Conservation (phyloP, 176 grass and related monocot species). For the Aegilops sharonensis region DNA sequence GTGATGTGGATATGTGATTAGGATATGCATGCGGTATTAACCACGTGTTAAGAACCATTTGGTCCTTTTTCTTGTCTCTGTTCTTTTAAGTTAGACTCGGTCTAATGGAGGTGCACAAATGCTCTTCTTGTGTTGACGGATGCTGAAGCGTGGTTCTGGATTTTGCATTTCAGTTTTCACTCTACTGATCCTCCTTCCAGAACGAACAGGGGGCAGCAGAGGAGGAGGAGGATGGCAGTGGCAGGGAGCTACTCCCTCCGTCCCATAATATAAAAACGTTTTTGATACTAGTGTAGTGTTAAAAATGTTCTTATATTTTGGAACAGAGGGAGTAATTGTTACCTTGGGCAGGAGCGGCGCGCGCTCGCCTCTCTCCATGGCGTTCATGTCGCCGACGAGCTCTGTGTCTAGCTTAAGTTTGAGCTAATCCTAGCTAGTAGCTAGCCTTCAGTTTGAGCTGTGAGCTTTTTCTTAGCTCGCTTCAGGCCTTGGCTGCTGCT, state of each 20-base stretch:
- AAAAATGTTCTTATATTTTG: no score
- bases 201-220: no score
- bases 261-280: no score
- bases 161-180: background rate
- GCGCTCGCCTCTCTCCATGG: slow-evolving; percentile 42
- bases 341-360: slow-evolving; percentile 37
- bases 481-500: background rate
- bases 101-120: background rate
- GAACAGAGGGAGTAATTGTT: background rate
- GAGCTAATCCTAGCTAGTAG: background rate
- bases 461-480: background rate
- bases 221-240: no score
- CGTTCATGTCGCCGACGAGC: slow-evolving; percentile 18
- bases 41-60: no score
- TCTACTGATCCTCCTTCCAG: no score
- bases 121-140: background rate
- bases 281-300: no score
- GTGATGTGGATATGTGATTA: background rate
- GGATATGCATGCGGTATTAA: no score
- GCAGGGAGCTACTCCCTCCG: background rate
- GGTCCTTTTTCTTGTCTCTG: no score
- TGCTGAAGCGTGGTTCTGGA: background rate
- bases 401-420: background rate
- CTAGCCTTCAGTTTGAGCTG: no score
- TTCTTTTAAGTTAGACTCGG: background rate